phyloP scores from a whole-genome alignment of 1,284 basidiomycete genomes.

The Neonothopanus nambi region DNA sequence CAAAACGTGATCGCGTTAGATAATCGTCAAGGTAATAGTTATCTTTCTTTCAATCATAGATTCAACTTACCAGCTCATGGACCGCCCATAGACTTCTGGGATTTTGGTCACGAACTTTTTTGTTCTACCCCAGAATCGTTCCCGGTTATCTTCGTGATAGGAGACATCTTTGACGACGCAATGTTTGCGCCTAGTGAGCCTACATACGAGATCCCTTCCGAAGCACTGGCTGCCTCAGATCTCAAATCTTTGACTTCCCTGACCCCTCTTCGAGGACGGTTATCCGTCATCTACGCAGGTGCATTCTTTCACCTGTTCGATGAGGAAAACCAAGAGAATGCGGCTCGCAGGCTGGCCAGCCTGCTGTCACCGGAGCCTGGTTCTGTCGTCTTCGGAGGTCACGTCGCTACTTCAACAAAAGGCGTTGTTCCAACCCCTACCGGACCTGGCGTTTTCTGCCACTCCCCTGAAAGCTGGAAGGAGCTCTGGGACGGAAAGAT shows the following conservation, averaged over 20 bases:
- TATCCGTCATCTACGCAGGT: slow-evolving; percentile 48
- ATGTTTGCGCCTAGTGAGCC: slow-evolving; percentile 20
- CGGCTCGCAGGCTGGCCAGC: slow-evolving; percentile 40
- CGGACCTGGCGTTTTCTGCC: slow-evolving; percentile 27
- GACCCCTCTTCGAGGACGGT: slow-evolving; percentile 43
- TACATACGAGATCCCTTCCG: slow-evolving; percentile 27
- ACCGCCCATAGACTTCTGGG: slow-evolving; percentile 34
- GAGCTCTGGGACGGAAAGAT: slow-evolving; percentile 44
- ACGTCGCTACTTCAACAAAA: slow-evolving; percentile 17
- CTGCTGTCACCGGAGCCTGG: slow-evolving; percentile 36
- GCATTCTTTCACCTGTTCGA: slow-evolving; percentile 55
- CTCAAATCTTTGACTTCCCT: slow-evolving; percentile 32
- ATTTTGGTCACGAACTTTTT: slow-evolving; percentile 39
- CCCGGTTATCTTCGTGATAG: slow-evolving; percentile 46
- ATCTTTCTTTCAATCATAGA: background rate
- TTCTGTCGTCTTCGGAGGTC: slow-evolving; percentile 34
- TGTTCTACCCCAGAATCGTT: slow-evolving; percentile 37
- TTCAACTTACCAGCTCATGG: background rate
- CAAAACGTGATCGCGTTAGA: slow-evolving; percentile 27
- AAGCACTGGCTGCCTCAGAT: slow-evolving; percentile 22
- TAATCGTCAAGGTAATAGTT: slow-evolving; percentile 24
- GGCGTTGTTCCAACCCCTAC: slow-evolving; percentile 15
- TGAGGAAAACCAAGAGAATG: slow-evolving; percentile 39
- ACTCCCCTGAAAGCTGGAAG: slow-evolving; percentile 40
- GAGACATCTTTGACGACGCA: slow-evolving; percentile 41